Percentiles rank a stretch among this genome's conserved stretches.
phyloP scores from a whole-genome alignment of 2,329 filamentous ascomycete genomes.

The Sphaerulina musiva region DNA sequence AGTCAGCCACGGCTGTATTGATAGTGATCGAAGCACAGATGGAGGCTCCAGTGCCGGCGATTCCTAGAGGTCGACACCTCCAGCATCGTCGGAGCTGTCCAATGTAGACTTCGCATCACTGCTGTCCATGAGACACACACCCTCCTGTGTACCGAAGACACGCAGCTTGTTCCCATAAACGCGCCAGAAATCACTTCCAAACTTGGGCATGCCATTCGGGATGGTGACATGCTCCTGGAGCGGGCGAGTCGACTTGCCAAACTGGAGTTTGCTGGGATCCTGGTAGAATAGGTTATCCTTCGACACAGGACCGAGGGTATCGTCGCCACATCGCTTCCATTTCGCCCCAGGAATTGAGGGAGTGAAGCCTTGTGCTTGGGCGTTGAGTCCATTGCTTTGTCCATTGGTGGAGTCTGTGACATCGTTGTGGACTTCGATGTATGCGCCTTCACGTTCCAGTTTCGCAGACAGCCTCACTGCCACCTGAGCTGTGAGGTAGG shows the following conservation, averaged over 20 bases:
- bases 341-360: slow-evolving; percentile 25
- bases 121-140: slow-evolving; percentile 35
- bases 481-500: slow-evolving; percentile 53
- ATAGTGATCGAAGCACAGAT: neutral
- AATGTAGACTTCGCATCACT: neutral
- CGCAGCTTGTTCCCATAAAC: slow-evolving; percentile 54
- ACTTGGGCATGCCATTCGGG: slow-evolving; percentile 43
- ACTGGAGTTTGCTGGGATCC: slow-evolving; percentile 23
- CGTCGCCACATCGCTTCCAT: slow-evolving; percentile 30
- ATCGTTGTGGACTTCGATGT: slow-evolving; percentile 21
- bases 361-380: slow-evolving; percentile 19
- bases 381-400: slow-evolving; percentile 7
- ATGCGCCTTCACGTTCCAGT: slow-evolving; percentile 40
- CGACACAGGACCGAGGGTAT: slow-evolving; percentile 20
- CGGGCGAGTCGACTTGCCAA: slow-evolving; percentile 3
- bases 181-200: slow-evolving; percentile 50
- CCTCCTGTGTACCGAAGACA: slow-evolving; percentile 55
- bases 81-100: slow-evolving; percentile 10
- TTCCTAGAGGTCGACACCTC: slow-evolving; percentile 9
- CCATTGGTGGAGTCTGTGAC: slow-evolving; percentile 4
- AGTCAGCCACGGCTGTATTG: neutral
- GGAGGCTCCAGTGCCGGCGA: neutral
- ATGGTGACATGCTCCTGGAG: slow-evolving; percentile 29
- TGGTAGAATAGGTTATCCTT: slow-evolving; percentile 25
- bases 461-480: slow-evolving; percentile 52